These are phyloP conservation scores for Suhomyces pyralidae DNA, from an alignment of 805 yeast species.

Conservation along the genomic window DNA sequence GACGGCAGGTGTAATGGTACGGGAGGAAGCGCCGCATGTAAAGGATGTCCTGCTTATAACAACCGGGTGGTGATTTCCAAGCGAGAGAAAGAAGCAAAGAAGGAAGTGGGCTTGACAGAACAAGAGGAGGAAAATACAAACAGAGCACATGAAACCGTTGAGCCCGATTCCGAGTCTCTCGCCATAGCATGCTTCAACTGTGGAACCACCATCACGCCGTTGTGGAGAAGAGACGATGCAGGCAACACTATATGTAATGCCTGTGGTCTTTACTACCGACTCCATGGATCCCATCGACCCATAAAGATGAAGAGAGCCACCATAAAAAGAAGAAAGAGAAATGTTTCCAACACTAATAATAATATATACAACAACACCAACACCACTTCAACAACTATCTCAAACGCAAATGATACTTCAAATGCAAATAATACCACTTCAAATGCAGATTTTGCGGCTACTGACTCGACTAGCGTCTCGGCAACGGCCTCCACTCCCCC, in stretches of 20 bases:
- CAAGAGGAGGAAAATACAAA: slow-evolving; percentile 1
- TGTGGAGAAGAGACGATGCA: slow-evolving; percentile 79
- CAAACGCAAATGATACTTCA: too few relatives aligned
- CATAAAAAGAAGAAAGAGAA: slow-evolving; percentile 71
- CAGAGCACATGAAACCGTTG: slow-evolving; percentile 4
- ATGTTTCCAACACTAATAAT: slow-evolving; percentile 5
- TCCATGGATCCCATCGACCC: slow-evolving; percentile 78
- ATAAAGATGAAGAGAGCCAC: slow-evolving; percentile 68
- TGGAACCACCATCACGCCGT: slow-evolving; percentile 79
- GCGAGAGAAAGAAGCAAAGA: slow-evolving; percentile 8
- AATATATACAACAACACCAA: too few relatives aligned
- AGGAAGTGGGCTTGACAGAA: not conserved
- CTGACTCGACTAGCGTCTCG: not conserved
- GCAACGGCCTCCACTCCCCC: not conserved
- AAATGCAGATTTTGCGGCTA: not conserved
- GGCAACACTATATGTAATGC: slow-evolving; percentile 89
- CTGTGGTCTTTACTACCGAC: slow-evolving; percentile 72
- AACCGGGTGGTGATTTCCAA: slow-evolving; percentile 54
- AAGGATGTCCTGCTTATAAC: slow-evolving; percentile 80
- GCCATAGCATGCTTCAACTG: slow-evolving; percentile 83
- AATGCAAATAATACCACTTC: not conserved
- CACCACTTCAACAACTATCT: too few relatives aligned
- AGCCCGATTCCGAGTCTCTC: slow-evolving; percentile 38
- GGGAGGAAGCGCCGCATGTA: slow-evolving; percentile 77
- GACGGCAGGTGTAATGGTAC: slow-evolving; percentile 84